phyloP scores from a whole-genome alignment of 225 moss, liverwort and hornwort species.

The Marchantia paleacea region DNA sequence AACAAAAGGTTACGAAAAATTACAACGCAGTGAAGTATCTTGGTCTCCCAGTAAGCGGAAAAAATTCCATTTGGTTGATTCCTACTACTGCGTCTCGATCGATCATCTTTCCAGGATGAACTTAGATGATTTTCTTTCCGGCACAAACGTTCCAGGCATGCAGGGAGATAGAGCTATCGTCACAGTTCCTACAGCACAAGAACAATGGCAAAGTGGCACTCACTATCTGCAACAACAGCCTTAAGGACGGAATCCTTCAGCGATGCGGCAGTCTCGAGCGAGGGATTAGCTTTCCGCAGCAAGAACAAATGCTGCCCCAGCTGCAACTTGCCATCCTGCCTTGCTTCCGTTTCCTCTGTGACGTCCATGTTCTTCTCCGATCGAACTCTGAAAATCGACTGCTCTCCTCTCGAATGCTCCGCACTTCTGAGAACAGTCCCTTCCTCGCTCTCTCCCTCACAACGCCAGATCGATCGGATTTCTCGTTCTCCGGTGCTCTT shows the following conservation, averaged over 20 bases:
- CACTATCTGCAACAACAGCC: slow-evolving; percentile 59
- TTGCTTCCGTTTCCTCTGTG: slow-evolving; percentile 64
- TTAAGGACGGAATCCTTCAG: slow-evolving; percentile 67
- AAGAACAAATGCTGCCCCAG: slow-evolving; percentile 80
- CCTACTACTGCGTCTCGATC: background rate
- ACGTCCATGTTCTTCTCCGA: slow-evolving; percentile 27
- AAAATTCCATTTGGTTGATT: background rate
- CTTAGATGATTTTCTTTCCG: no score
- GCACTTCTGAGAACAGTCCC: background rate
- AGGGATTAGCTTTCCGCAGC: slow-evolving; percentile 51
- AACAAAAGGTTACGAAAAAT: background rate
- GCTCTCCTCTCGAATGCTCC: background rate
- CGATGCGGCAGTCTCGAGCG: slow-evolving; percentile 61
- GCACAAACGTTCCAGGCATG: background rate
- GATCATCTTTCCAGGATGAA: background rate
- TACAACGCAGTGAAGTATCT: background rate
- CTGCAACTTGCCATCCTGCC: slow-evolving; percentile 78
- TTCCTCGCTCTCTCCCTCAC: no score
- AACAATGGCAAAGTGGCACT: background rate
- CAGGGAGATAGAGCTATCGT: background rate
- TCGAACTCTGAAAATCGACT: background rate
- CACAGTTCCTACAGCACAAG: background rate
- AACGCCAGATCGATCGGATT: background rate
- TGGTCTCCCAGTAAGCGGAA: background rate
- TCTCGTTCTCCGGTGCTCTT: background rate